Evolutionary conservation across 495 filamentous ascomycete species (phyloP), one percentile per base, ranked within the genome.

Genomic region (Penicillium paradoxum): DNA sequence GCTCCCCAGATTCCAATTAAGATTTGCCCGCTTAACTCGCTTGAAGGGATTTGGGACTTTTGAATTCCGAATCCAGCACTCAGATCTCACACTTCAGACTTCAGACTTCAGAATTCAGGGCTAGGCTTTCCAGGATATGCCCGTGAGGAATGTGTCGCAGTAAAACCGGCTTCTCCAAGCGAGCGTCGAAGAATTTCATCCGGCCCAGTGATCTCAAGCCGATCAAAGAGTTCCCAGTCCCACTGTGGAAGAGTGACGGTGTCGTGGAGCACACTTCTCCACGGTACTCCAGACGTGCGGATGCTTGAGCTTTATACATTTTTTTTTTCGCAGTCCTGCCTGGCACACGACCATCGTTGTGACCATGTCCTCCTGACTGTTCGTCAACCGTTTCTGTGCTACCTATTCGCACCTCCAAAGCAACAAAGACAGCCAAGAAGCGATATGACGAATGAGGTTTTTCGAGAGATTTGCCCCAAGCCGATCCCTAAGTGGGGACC

Each of bases 231-330:
- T 54, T 7, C 7, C 55, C 54, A 14, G 49, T 51, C 54, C 53
- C 30, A 45, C 32, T 22, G 63, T 72, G 69, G 69, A 70, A 57
- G 64, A 63, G 62, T 70, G 65, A 69, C 62, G 62, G 48, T 27
- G 49, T 41, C 58, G 63, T 66, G 60, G 63, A 59, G 58, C 52
- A 53, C 34, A 29, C 19, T 47, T 15, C 30, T 11, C 45, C 45
- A n/a, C 21, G 33, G 44, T 36, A 34, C n/a, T 34, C n/a, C 14
- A 25, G 21, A 30, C 22, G 17, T 15, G 14, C 8, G 24, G 9
- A 17, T 10, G 25, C 22, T 44, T 29, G 42, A 14, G 7, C 15
- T 5, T 17, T 27, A 17, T 17, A n/a, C 7, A 9, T 43, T 24
- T 3, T 1, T 6, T 3, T 9, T 11, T 22, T 10, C 15, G 10